These are phyloP conservation scores for Angomonas deanei DNA, from an alignment of 208 protist species.

Conservation along the genomic window DNA sequence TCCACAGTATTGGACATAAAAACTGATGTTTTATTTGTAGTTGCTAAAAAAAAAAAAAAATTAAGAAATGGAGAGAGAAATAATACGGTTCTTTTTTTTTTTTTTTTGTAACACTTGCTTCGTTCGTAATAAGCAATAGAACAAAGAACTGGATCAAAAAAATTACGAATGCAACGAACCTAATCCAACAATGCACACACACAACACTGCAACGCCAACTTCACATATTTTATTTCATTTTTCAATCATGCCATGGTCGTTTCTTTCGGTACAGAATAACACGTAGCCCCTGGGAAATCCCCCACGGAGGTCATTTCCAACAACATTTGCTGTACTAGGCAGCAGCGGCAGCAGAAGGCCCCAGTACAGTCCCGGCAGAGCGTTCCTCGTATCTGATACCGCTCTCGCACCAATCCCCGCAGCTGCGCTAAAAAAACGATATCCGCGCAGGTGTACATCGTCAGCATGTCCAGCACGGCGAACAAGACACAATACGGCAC, in stretches of 20 bases:
- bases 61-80: background rate
- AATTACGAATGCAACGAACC: too few relatives aligned
- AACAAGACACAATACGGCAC: conserved; percentile 4
- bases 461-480: background rate
- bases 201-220: too few relatives aligned
- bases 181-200: too few relatives aligned
- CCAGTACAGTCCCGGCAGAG: conserved; percentile 15
- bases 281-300: background rate
- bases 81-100: too few relatives aligned
- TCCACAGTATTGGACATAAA: background rate
- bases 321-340: conserved; percentile 46
- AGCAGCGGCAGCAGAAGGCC: conserved; percentile 26
- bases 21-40: background rate
- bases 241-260: too few relatives aligned
- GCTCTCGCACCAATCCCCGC: conserved; percentile 15
- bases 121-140: too few relatives aligned
- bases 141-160: background rate
- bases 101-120: too few relatives aligned
- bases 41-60: conserved; percentile 14
- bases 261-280: too few relatives aligned
- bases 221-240: too few relatives aligned
- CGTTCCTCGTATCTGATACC: conserved; percentile 16
- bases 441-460: background rate
- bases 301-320: background rate
- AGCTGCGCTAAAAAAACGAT: conserved; percentile 13